These are phyloP conservation scores for Eucalyptus curtisii DNA, from an alignment of 345 rosid genomes.

Conservation along the genomic window DNA sequence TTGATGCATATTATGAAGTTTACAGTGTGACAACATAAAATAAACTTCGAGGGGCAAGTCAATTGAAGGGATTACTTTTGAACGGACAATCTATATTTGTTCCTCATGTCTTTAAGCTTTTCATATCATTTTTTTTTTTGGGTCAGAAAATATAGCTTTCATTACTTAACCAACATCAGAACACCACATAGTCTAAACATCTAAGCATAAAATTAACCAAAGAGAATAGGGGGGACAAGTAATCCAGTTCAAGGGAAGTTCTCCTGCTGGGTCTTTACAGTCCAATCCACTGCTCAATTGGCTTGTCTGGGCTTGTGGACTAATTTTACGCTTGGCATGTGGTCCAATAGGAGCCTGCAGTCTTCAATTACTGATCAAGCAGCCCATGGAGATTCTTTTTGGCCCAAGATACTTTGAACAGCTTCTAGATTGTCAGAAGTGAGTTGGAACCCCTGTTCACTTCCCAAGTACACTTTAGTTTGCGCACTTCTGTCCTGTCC, in stretches of 20 bases:
- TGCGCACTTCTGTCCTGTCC: rapidly evolving
- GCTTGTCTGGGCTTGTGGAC: no score
- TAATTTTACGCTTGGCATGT: no score
- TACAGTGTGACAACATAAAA: rapidly evolving
- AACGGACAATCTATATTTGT: rapidly evolving
- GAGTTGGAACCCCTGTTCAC: no score
- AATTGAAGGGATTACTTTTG: neutral
- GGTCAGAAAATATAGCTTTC: no score
- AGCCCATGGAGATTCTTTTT: no score
- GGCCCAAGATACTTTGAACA: rapidly evolving
- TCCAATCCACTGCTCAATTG: rapidly evolving
- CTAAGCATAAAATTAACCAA: no score
- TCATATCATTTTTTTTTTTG: neutral
- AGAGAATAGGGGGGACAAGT: rapidly evolving
- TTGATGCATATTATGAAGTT: neutral
- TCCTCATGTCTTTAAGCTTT: neutral
- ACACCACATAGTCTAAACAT: rapidly evolving
- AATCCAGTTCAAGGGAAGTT: no score
- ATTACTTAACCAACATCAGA: no score
- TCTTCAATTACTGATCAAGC: no score
- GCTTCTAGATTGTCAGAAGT: rapidly evolving
- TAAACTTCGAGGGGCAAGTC: neutral
- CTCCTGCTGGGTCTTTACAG: rapidly evolving
- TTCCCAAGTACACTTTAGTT: no score
- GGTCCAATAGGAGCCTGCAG: no score